Evolutionary conservation across 2,329 filamentous ascomycete species (phyloP), one percentile per base, ranked within the genome.

Genomic region (Sodiomyces alkalinus): DNA sequence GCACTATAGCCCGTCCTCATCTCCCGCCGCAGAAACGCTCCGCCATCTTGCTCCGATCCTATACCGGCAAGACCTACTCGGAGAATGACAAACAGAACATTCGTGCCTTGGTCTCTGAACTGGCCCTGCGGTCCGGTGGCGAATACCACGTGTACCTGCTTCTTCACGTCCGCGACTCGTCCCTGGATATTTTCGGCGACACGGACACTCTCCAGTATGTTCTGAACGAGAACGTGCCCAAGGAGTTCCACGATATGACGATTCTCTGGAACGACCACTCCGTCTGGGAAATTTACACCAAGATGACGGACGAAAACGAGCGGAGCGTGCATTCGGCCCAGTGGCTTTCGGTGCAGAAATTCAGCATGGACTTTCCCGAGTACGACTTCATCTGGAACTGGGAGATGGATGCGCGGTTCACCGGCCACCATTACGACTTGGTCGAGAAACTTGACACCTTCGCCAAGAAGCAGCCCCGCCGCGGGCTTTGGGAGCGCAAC

Each of bases 301-400:
- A 71, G 22, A 62, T 92, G 19, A 74, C 76, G 42, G 73, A 80
- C 32, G 66, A 53, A 6, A 52, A 60, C 29, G 59, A 62, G 31
- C 49, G 58, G 34, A 58, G 52, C 28, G 69, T 71, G n/a, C 66
- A 72, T 40, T 61, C 62, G 17, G 60, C 65, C 17, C 75, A 81
- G 42, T 81, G 75, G 60, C 62, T 82, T 39, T 75, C 77, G 5
- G 62, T 85, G 3, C 80, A 85, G 45, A 76, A 75, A 51, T 85
- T 86, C 45, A 70, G 70, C 33, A 65, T 78, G 42, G 75, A 78
- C 27, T 75, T 83, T 41, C 79, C 79, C 0, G 73, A 87, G 41
- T 90, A 80, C 38, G 78, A 86, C 40, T 83, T 69, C 41, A 64
- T 83, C 40, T 90, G 81, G 80, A 86, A 87, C 47, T 86, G 80